phyloP scores from a whole-genome alignment of 106 monocot genomes.

The Dendrobium chrysotoxum region DNA sequence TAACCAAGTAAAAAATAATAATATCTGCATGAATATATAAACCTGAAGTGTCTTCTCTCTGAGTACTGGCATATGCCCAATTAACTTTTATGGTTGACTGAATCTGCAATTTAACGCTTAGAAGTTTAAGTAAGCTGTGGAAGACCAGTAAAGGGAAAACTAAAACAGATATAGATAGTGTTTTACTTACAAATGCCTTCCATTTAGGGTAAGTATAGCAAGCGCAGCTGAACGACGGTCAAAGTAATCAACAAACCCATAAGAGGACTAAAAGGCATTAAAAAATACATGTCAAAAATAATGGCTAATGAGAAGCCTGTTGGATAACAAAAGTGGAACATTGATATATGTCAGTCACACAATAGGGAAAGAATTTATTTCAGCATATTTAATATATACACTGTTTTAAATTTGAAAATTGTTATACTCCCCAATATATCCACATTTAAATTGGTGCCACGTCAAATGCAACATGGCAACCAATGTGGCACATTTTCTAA shows the following conservation, averaged over 20 bases:
- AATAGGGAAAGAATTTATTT: too few species aligned
- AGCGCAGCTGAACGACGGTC: conserved; percentile 58
- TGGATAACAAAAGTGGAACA: neutral
- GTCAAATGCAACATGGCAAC: too few species aligned
- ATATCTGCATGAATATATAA: neutral
- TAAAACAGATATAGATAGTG: neutral
- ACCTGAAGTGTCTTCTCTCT: conserved; percentile 83
- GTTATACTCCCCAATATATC: too few species aligned
- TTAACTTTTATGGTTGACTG: conserved; percentile 86
- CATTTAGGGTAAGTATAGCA: conserved; percentile 85
- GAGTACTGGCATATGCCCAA: conserved; percentile 87
- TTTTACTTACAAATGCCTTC: conserved; percentile 55
- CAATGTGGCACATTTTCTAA: too few species aligned
- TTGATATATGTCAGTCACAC: too few species aligned
- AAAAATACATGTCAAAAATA: neutral
- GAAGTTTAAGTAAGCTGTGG: neutral
- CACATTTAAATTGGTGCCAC: too few species aligned
- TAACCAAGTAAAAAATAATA: neutral
- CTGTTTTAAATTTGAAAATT: too few species aligned
- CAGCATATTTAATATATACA: too few species aligned
- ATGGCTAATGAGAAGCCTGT: neutral
- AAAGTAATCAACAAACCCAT: conserved; percentile 37
- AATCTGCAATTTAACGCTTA: conserved; percentile 24
- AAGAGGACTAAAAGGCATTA: conserved; percentile 54
- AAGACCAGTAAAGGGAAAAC: neutral